A percentile compares a stretch with the other conserved stretches of the same genome.
Conservation (phyloP, 306 rosid genomes). For the Casuarina glauca region DNA sequence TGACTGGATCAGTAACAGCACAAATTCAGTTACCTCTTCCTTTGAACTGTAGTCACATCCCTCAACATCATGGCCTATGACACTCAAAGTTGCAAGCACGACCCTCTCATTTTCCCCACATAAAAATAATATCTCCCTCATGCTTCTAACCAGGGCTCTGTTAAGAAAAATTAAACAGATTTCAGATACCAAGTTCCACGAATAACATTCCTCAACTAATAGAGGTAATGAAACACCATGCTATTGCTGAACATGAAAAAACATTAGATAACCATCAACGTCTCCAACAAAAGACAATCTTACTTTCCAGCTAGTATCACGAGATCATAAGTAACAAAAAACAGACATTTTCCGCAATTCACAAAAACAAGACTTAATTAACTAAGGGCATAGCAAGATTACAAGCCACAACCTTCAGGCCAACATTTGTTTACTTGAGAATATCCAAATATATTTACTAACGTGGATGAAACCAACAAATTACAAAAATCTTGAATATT, state of each 20-base stretch:
- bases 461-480: not conserved
- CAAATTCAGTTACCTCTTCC: slow-evolving; percentile 58
- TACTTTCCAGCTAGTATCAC: slow-evolving; percentile 3
- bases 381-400: not conserved
- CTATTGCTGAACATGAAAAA: not conserved
- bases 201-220: slow-evolving; percentile 10
- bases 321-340: not conserved
- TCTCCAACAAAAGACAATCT: not conserved
- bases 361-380: not conserved
- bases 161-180: slow-evolving; percentile 16
- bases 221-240: not conserved
- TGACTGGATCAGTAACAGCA: slow-evolving; percentile 17
- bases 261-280: not conserved
- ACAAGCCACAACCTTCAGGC: not conserved
- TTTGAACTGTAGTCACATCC: slow-evolving; percentile 46
- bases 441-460: not conserved
- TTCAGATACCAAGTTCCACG: slow-evolving; percentile 26
- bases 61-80: slow-evolving; percentile 40
- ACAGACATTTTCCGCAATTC: not conserved
- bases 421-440: not conserved
- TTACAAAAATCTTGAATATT: not conserved
- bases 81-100: slow-evolving; percentile 73
- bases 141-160: slow-evolving; percentile 87
- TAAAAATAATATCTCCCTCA: slow-evolving; percentile 81
- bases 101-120: slow-evolving; percentile 77